These are phyloP conservation scores for Phytophthora foliorum DNA, from an alignment of 352 stramenopile genomes.

Conservation along the genomic window DNA sequence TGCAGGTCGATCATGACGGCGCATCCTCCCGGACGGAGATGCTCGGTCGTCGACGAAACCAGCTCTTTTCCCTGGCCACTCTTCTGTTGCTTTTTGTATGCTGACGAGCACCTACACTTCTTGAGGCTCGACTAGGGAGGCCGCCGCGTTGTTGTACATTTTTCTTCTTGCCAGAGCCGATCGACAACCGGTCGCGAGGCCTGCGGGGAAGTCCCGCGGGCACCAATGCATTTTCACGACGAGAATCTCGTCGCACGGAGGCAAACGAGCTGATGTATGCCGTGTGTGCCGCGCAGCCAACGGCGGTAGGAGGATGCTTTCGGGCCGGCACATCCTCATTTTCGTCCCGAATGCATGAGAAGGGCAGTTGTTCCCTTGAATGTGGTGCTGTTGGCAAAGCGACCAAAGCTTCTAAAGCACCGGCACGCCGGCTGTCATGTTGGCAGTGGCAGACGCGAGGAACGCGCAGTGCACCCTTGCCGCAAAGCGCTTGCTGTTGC, in stretches of 20 bases:
- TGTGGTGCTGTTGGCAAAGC: constrained; percentile 3
- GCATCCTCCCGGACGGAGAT: constrained; percentile 2
- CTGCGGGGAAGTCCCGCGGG: not conserved
- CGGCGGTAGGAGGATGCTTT: constrained; percentile 26
- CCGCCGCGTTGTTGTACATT: constrained; percentile 7
- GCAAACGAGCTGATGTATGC: constrained; percentile 1
- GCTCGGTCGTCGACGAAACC: constrained; percentile 27
- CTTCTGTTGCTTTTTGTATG: constrained; percentile 16
- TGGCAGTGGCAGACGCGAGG: not conserved
- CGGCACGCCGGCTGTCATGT: constrained; percentile 9
- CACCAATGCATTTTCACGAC: constrained; percentile 15
- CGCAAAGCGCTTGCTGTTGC: constrained; percentile 25
- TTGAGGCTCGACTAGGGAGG: constrained; percentile 20
- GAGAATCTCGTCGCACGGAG: constrained; percentile 13
- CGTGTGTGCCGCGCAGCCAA: constrained; percentile 3
- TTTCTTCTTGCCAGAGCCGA: constrained; percentile 8
- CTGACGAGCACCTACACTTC: not conserved
- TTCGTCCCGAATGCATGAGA: constrained; percentile 23
- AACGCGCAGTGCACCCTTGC: not conserved
- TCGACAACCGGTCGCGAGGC: constrained; percentile 17
- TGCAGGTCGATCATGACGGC: not conserved
- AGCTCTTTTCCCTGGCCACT: constrained; percentile 13
- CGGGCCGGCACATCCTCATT: constrained; percentile 12
- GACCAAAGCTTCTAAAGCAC: constrained; percentile 14
- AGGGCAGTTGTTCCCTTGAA: constrained; percentile 25